Percentiles rank a stretch among this genome's conserved stretches.
Evolutionary conservation across 768 basidiomycete genomes (phyloP).

Genomic region (Coprinopsis marcescibilis): DNA sequence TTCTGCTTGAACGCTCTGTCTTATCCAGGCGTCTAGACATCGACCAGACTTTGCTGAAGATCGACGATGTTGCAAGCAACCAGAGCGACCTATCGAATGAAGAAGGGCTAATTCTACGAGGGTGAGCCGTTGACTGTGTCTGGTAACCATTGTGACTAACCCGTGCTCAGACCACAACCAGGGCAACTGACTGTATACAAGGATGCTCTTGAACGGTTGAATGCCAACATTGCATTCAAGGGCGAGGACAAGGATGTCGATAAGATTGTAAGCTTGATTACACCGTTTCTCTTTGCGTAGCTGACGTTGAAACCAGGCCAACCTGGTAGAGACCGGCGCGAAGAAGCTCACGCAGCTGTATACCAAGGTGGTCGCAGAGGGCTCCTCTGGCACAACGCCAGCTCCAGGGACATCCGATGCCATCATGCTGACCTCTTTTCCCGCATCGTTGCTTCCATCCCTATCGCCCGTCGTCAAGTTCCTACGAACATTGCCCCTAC

Average conservation of each 20-base stretch:
- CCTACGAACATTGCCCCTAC: slow-evolving; percentile 67
- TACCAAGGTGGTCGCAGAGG: slow-evolving; percentile 86
- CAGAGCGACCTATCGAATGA: slow-evolving; percentile 73
- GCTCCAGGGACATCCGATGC: slow-evolving; percentile 26
- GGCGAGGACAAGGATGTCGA: neutral
- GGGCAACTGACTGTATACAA: slow-evolving; percentile 61
- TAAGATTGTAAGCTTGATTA: neutral
- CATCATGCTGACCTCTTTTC: slow-evolving; percentile 5
- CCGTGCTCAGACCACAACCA: slow-evolving; percentile 57
- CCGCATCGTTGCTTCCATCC: neutral
- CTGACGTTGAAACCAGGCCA: slow-evolving; percentile 35
- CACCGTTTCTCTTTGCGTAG: neutral
- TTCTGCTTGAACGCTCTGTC: neutral
- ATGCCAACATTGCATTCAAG: slow-evolving; percentile 76
- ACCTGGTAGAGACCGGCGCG: slow-evolving; percentile 74
- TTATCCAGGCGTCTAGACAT: slow-evolving; percentile 50
- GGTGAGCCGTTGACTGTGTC: slow-evolving; percentile 39
- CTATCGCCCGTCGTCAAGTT: slow-evolving; percentile 61
- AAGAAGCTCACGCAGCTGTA: slow-evolving; percentile 79
- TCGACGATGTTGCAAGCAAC: slow-evolving; percentile 71
- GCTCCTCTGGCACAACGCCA: slow-evolving; percentile 69
- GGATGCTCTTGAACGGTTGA: slow-evolving; percentile 70
- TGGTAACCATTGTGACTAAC: neutral
- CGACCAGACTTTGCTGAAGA: slow-evolving; percentile 70
- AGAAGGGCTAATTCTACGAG: slow-evolving; percentile 72